phyloP scores from a whole-genome alignment of 352 stramenopile species.

The Globisporangium spiculum region DNA sequence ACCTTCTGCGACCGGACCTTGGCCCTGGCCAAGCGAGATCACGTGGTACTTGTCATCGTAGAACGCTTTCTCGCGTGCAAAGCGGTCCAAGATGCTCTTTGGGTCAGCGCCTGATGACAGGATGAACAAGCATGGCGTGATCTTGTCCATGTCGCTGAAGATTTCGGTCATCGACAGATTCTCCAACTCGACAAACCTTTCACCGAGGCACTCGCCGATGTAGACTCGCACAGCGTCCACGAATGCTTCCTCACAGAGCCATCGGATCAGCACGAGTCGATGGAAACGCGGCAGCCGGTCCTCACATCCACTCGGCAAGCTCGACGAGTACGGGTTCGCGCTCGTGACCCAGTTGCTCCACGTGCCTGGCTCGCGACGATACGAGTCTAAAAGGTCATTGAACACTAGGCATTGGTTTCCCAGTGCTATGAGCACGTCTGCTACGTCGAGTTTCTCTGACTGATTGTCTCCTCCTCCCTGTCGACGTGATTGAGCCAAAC shows the following conservation, averaged over 20 bases:
- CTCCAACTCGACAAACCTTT: constrained; percentile 16
- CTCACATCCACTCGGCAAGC: constrained; percentile 36
- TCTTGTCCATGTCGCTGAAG: constrained; percentile 54
- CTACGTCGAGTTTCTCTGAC: constrained; percentile 10
- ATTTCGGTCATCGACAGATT: constrained; percentile 39
- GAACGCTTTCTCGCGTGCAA: constrained; percentile 39
- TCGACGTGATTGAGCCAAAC: neutral
- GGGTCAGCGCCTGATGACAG: constrained; percentile 72
- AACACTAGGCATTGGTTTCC: constrained; percentile 23
- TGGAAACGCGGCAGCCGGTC: constrained; percentile 35
- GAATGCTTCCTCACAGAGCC: constrained; percentile 53
- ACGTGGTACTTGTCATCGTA: constrained; percentile 41
- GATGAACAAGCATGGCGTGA: constrained; percentile 73
- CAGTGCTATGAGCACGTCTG: constrained; percentile 32
- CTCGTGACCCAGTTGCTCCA: constrained; percentile 46
- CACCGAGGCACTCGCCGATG: constrained; percentile 37
- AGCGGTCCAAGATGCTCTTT: constrained; percentile 39
- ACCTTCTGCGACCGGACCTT: constrained; percentile 62
- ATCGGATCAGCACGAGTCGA: constrained; percentile 58
- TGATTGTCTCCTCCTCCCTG: neutral
- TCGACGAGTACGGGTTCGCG: constrained; percentile 33
- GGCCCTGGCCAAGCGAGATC: constrained; percentile 76
- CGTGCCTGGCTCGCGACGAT: constrained; percentile 32
- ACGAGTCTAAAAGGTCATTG: constrained; percentile 33
- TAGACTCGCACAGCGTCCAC: constrained; percentile 33